phyloP scores from a whole-genome alignment of 148 eudicot species.

The Simmondsia chinensis region DNA sequence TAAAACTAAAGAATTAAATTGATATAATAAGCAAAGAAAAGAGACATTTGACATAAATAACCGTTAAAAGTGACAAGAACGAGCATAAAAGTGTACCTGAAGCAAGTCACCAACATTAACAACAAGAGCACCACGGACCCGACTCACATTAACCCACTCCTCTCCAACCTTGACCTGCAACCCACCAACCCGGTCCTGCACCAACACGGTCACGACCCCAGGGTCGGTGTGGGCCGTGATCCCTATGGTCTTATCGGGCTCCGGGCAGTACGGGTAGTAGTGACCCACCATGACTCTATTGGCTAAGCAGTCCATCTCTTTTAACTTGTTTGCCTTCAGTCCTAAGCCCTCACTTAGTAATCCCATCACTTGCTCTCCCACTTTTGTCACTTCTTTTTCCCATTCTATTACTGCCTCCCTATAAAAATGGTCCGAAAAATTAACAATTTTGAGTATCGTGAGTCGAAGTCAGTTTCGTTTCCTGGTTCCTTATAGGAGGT shows the following conservation, averaged over 20 bases:
- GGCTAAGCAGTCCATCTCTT: constrained; percentile 5
- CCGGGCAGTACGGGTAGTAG: constrained; percentile 39
- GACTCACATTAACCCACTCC: constrained; percentile 32
- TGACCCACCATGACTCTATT: constrained; percentile 9
- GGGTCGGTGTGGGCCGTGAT: constrained; percentile 34
- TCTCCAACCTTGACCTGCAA: constrained; percentile 27
- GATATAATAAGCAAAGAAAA: not conserved
- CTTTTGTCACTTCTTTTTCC: constrained; percentile 18
- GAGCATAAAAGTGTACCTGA: constrained; percentile 20
- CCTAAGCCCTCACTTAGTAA: constrained; percentile 31
- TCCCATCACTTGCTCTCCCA: constrained; percentile 19
- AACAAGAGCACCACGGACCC: constrained; percentile 27
- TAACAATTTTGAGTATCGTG: too few relatives aligned
- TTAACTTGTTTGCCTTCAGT: constrained; percentile 4
- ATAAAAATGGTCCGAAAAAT: not conserved
- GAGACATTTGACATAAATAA: not conserved
- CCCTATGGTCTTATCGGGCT: constrained; percentile 32
- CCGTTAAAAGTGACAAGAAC: not conserved
- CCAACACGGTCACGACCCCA: constrained; percentile 24
- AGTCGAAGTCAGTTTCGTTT: too few relatives aligned
- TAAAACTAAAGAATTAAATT: not conserved
- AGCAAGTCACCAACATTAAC: constrained; percentile 34
- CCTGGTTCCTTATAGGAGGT: too few relatives aligned
- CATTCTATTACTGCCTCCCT: constrained; percentile 25
- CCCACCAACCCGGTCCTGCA: constrained; percentile 36